phyloP scores from a whole-genome alignment of 2,329 filamentous ascomycete species.

The Exophiala sp. region DNA sequence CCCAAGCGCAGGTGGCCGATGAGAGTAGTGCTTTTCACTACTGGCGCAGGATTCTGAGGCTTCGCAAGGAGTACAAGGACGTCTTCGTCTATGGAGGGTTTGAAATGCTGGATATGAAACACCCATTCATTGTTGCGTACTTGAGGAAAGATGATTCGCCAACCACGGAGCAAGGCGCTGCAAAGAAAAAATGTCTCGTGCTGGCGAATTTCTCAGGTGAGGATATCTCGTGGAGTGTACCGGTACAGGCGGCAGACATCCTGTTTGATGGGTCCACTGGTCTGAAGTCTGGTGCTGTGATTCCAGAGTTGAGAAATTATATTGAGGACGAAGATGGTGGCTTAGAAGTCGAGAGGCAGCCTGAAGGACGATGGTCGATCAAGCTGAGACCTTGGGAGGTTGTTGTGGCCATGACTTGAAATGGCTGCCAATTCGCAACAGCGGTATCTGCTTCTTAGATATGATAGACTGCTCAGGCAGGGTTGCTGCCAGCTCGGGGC shows the following conservation, averaged over 20 bases:
- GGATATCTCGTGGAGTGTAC: constrained; percentile 18
- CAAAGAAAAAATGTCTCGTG: constrained; percentile 17
- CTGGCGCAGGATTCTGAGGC: constrained; percentile 55
- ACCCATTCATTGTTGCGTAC: constrained; percentile 17
- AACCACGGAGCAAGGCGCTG: neutral
- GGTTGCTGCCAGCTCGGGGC: no score
- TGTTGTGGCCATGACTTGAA: constrained; percentile 14
- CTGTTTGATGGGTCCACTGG: constrained; percentile 9
- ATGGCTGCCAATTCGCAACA: neutral
- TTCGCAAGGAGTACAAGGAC: constrained; percentile 56
- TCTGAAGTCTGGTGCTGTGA: constrained; percentile 8
- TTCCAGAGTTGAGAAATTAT: constrained; percentile 24
- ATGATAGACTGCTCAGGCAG: no score
- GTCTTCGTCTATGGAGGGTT: constrained; percentile 45
- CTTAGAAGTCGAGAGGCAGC: constrained; percentile 8
- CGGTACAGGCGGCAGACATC: constrained; percentile 3
- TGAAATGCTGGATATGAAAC: constrained; percentile 22
- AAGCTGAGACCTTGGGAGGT: constrained; percentile 17
- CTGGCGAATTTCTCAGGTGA: constrained; percentile 21
- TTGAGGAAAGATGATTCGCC: constrained; percentile 14
- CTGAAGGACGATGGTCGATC: constrained; percentile 3
- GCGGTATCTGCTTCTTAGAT: no score
- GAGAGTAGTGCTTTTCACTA: constrained; percentile 53
- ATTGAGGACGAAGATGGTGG: constrained; percentile 6
- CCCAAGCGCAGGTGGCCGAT: constrained; percentile 50